These are phyloP conservation scores for Ogataea populi-albae DNA, from an alignment of 805 yeast species.

Conservation along the genomic window DNA sequence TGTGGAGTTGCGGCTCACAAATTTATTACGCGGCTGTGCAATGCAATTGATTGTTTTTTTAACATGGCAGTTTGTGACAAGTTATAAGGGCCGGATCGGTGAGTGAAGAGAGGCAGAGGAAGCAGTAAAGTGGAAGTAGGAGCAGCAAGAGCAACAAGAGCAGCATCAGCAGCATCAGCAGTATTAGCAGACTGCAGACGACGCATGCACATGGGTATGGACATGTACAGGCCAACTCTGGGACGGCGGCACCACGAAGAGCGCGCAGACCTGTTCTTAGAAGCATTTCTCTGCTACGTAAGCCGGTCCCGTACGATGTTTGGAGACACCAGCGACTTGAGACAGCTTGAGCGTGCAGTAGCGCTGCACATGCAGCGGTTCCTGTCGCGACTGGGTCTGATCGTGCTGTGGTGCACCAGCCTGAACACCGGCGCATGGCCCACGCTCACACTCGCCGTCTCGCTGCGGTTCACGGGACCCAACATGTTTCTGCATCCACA, in stretches of 20 bases:
- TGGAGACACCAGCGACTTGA: neutral
- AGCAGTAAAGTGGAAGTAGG: no score
- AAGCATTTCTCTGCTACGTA: neutral
- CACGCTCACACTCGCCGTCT: neutral
- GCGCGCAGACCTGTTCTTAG: neutral
- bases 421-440: no score
- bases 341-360: neutral
- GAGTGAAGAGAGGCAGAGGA: no score
- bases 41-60: constrained; percentile 9
- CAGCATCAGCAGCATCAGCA: no score
- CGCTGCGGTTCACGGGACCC: neutral
- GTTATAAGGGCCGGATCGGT: neutral
- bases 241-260: no score
- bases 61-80: constrained; percentile 4
- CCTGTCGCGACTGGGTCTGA: neutral
- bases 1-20: no score
- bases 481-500: constrained; percentile 1
- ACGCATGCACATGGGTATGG: no score
- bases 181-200: no score
- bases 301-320: neutral
- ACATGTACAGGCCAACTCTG: no score
- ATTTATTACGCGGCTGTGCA: neutral
- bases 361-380: constrained; percentile 1
- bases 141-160: no score
- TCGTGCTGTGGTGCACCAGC: no score